Evolutionary conservation across 352 stramenopile genomes (phyloP).

Genomic region (Phytophthora melonis): DNA sequence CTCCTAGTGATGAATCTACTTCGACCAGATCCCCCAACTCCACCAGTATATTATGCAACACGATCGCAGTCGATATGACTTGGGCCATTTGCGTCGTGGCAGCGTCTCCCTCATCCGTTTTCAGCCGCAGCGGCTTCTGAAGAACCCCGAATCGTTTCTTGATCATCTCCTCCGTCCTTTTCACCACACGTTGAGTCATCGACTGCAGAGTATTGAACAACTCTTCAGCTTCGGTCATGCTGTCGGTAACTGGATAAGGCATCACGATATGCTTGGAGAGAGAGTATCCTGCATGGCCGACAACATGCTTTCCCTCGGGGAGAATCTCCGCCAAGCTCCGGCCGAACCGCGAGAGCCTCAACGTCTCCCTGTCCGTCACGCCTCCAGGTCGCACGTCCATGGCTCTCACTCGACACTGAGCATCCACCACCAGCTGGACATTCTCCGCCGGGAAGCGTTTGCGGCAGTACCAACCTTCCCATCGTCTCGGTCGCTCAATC

Average conservation of each 20-base stretch:
- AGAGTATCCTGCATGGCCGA: constrained; percentile 25
- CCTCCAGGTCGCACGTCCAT: constrained; percentile 34
- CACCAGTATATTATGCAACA: constrained; percentile 31
- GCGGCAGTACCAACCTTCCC: constrained; percentile 34
- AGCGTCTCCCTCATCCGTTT: constrained; percentile 29
- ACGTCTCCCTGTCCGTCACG: constrained; percentile 25
- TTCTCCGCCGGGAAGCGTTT: constrained; percentile 35
- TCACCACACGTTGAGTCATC: constrained; percentile 12
- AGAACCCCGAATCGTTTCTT: constrained; percentile 35
- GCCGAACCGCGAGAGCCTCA: constrained; percentile 31
- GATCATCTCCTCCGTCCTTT: constrained; percentile 31
- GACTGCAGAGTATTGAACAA: constrained; percentile 27
- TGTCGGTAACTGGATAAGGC: constrained; percentile 23
- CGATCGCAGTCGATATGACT: constrained; percentile 29
- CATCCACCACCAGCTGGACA: constrained; percentile 36
- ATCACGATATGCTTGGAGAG: constrained; percentile 29
- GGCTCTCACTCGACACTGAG: constrained; percentile 27
- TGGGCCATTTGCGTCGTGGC: constrained; percentile 35
- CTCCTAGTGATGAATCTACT: constrained; percentile 19
- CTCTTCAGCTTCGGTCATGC: constrained; percentile 12
- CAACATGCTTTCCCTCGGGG: constrained; percentile 30
- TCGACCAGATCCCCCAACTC: constrained; percentile 29
- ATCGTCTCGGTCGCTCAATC: constrained; percentile 24
- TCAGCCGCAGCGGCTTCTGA: constrained; percentile 25
- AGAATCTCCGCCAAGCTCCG: constrained; percentile 20